These are phyloP conservation scores for Hsuehochloa calcarea DNA, from an alignment of 176 grass and related monocot species.

Conservation along the genomic window DNA sequence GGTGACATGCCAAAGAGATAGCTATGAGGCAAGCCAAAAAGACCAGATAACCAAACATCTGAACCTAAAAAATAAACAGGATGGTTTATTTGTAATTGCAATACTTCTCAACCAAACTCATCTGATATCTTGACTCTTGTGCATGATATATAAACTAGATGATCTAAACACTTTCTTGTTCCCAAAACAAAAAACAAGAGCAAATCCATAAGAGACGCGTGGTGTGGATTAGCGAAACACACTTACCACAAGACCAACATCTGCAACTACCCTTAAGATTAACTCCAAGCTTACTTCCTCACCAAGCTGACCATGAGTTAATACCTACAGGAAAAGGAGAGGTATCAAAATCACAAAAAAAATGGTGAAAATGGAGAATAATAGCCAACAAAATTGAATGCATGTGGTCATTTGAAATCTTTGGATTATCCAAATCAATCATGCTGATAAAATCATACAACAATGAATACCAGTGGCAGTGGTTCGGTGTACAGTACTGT, in stretches of 20 bases:
- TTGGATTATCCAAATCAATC: conserved; percentile 3
- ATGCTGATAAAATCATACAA: neutral
- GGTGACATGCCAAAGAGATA: neutral
- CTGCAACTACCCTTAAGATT: conserved; percentile 91
- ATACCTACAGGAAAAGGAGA: conserved; percentile 50
- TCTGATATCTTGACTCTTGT: neutral
- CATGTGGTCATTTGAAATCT: neutral
- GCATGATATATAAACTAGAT: neutral
- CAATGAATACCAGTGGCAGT: neutral
- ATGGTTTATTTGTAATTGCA: neutral
- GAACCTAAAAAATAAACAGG: conserved; percentile 1
- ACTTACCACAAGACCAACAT: conserved; percentile 95
- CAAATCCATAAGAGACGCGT: neutral
- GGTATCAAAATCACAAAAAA: neutral
- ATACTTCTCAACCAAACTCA: neutral
- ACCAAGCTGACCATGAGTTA: conserved; percentile 88
- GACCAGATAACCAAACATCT: neutral
- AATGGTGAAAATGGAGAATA: neutral
- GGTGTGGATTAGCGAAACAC: neutral
- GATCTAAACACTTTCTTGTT: neutral
- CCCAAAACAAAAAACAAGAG: neutral
- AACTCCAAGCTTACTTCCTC: conserved; percentile 90
- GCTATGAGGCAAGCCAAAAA: neutral
- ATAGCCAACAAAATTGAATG: neutral
- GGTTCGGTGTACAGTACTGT: neutral